Conservation (phyloP, 2,329 filamentous ascomycete genomes). For the Hypoxylon sp. region DNA sequence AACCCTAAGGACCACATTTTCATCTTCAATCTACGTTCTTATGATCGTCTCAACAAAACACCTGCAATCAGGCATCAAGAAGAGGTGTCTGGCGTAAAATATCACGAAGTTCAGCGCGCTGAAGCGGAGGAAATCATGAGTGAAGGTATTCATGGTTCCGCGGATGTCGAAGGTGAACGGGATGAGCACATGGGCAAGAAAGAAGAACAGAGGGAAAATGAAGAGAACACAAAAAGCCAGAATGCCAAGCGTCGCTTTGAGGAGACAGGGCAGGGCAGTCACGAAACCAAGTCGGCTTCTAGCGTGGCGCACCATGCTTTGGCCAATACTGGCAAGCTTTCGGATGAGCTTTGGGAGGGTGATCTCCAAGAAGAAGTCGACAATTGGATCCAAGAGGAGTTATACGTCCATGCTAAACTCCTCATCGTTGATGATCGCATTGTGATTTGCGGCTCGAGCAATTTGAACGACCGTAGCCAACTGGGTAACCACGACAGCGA, state of each 20-base stretch:
- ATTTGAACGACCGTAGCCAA: conserved; percentile 92
- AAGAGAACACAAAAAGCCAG: conserved; percentile 56
- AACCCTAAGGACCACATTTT: conserved; percentile 88
- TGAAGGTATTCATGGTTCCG: conserved; percentile 75
- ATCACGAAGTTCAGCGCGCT: conserved; percentile 88
- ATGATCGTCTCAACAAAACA: conserved; percentile 91
- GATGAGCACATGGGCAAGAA: conserved; percentile 65
- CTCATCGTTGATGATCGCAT: conserved; percentile 89
- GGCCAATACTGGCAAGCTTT: conserved; percentile 73
- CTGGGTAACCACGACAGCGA: conserved; percentile 92
- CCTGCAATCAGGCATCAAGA: conserved; percentile 80
- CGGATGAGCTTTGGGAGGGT: conserved; percentile 82
- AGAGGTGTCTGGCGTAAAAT: conserved; percentile 84
- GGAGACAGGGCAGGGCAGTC: conserved; percentile 58
- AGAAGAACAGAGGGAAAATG: conserved; percentile 56
- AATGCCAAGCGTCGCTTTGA: conserved; percentile 70
- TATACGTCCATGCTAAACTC: conserved; percentile 95
- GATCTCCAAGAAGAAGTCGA: conserved; percentile 81
- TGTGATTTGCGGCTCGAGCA: conserved; percentile 88
- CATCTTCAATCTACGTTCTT: conserved; percentile 93
- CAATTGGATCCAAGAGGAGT: conserved; percentile 94
- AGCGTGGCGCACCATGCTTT: conserved; percentile 86
- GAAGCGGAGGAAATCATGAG: conserved; percentile 92
- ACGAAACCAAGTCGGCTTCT: conserved; percentile 58
- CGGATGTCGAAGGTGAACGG: conserved; percentile 61